Evolutionary conservation across 208 protist species (phyloP), one percentile per base, ranked within the genome.

Genomic region (Trypanosoma conorhini): DNA sequence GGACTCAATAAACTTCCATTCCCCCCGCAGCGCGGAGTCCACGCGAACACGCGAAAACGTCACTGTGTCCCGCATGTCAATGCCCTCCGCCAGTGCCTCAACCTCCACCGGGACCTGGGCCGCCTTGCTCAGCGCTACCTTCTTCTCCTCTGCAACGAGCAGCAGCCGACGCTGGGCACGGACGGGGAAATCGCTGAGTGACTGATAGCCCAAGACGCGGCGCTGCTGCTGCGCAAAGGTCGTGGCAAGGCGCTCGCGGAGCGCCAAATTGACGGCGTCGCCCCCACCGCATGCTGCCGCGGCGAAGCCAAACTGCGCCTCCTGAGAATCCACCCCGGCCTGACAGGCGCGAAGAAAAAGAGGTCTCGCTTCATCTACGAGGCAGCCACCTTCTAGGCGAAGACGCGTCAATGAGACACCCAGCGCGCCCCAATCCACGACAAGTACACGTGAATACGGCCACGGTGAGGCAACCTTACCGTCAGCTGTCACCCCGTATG

Each of bases 81-180:
- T 81, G 30, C 92, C 92, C 44, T 96, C 92, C 65, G 82, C 90
- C 64, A 96, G 90, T 0, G 92, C 92, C 77, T 96, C 92, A 74
- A 94, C 75, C 77, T 93, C 92, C 5, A 96, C 88, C 5, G 81
- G 69, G 1, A 92, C 84, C 48, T 82, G 82, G 5, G 73, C 61
- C 13, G 87, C 82, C 44, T 82, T 82, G 74, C 85, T 88, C 30
- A 96, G 68, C 21, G 86, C 82, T 21, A 91, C 70, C 73, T 96
- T 96, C 67, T 87, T 87, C 57, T 96, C 88, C 28, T 88, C 88
- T 70, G 88, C 84, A 21, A 81, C 63, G 35, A 93, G 66, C 0
- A 71, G 75, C 44, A 96, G 70, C 5, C 80, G 79, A 13, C 88
- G 85, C 84, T 89, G 81, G n/a, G 88, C 78, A 31, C 92, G 85